These are phyloP conservation scores for Microdochium paspali DNA, from an alignment of 2,329 filamentous ascomycete species.

Conservation along the genomic window DNA sequence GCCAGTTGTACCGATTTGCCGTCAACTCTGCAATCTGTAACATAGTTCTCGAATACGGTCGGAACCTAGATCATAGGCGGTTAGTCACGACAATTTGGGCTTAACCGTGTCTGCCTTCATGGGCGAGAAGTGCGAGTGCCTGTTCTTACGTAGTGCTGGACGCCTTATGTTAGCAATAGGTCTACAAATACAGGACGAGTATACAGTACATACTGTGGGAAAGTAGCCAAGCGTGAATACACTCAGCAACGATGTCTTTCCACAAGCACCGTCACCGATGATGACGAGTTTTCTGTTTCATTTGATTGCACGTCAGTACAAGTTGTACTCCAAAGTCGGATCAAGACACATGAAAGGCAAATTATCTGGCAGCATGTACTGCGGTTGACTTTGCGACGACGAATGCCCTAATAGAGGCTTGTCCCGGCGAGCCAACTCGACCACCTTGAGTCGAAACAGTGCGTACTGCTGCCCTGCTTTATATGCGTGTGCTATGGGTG, in stretches of 20 bases:
- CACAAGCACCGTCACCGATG: conserved; percentile 65
- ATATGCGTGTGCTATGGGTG: background rate
- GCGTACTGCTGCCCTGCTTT: too few species aligned
- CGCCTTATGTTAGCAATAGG: conserved; percentile 16
- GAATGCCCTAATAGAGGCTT: too few species aligned
- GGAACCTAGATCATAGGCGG: conserved; percentile 48
- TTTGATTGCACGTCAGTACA: too few species aligned
- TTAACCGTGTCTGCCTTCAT: conserved; percentile 3
- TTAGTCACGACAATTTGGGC: too few species aligned
- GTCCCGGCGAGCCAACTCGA: too few species aligned
- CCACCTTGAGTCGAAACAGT: too few species aligned
- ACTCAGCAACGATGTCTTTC: conserved; percentile 93
- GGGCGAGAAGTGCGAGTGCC: background rate
- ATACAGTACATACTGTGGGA: conserved; percentile 65
- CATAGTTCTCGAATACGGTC: conserved; percentile 98
- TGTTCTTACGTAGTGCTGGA: conserved; percentile 48
- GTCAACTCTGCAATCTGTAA: conserved; percentile 96
- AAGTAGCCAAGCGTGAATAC: conserved; percentile 98
- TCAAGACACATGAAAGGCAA: too few species aligned
- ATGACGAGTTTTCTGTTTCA: conserved; percentile 21
- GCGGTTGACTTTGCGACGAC: too few species aligned
- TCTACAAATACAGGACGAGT: conserved; percentile 3
- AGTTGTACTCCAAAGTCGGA: too few species aligned
- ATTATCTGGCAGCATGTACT: too few species aligned
- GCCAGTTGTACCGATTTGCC: conserved; percentile 98